These are phyloP conservation scores for Aulographum hederae DNA, from an alignment of 2,329 filamentous ascomycete species.

Conservation along the genomic window DNA sequence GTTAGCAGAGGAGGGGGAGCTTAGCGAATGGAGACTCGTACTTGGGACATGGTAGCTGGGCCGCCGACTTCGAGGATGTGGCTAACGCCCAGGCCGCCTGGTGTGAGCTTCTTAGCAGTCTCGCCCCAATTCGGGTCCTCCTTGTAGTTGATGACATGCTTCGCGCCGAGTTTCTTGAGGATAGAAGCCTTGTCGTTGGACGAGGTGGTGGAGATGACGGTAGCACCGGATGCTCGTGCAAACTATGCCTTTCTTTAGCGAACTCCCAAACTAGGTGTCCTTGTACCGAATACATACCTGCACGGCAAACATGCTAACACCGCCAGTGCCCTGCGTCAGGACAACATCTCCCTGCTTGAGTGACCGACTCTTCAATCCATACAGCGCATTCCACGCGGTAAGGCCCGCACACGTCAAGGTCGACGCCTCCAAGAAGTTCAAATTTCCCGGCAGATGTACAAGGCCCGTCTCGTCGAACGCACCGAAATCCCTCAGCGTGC, in stretches of 20 bases:
- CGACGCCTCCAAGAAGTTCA: constrained; percentile 27
- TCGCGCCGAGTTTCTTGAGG: constrained; percentile 33
- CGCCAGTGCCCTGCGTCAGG: constrained; percentile 53
- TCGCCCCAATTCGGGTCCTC: constrained; percentile 34
- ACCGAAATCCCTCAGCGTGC: constrained; percentile 47
- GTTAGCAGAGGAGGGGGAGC: no score
- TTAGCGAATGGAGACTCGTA: no score
- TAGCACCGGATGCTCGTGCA: constrained; percentile 33
- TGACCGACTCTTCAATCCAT: constrained; percentile 24
- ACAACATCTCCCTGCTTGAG: constrained; percentile 27
- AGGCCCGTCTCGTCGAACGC: constrained; percentile 50
- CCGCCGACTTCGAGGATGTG: constrained; percentile 40
- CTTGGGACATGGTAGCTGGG: constrained; percentile 30
- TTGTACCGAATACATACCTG: constrained; percentile 23
- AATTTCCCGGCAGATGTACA: constrained; percentile 40
- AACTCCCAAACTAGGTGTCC: no score
- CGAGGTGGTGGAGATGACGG: constrained; percentile 39
- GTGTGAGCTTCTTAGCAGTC: constrained; percentile 30
- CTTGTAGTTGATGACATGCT: constrained; percentile 39
- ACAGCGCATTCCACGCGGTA: constrained; percentile 34
- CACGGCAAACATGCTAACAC: constrained; percentile 48
- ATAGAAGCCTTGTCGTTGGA: constrained; percentile 28
- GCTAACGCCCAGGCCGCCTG: constrained; percentile 37
- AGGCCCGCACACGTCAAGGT: constrained; percentile 28
- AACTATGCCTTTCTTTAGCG: constrained; percentile 13